Conservation (phyloP, 768 basidiomycete genomes). For the Mycena crocata region DNA sequence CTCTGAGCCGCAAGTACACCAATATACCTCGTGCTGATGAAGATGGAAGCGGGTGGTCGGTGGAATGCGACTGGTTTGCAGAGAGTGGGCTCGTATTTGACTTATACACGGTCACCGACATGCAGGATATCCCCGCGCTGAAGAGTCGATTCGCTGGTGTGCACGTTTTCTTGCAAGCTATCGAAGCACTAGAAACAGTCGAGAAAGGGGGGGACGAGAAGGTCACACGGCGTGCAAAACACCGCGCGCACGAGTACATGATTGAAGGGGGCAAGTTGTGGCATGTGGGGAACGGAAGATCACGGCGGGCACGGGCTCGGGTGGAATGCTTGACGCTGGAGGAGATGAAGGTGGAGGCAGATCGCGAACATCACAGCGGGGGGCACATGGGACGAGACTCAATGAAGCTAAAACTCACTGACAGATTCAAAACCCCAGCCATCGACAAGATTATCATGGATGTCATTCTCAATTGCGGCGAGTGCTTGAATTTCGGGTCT, state of each 20-base stretch:
- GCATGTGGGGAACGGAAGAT: neutral
- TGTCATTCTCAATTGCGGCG: constrained; percentile 37
- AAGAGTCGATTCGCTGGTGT: constrained; percentile 22
- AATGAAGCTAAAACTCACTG: constrained; percentile 33
- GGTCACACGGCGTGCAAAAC: constrained; percentile 9
- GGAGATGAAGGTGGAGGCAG: neutral
- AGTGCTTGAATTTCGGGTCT: constrained; percentile 41
- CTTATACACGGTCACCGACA: constrained; percentile 1
- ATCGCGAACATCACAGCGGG: constrained; percentile 10
- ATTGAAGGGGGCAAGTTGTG: constrained; percentile 24
- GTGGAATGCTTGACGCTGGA: constrained; percentile 8
- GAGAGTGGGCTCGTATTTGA: constrained; percentile 25
- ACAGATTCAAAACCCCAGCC: constrained; percentile 28
- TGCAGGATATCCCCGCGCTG: neutral
- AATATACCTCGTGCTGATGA: neutral
- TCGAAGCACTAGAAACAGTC: constrained; percentile 12
- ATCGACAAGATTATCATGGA: constrained; percentile 34
- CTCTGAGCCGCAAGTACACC: constrained; percentile 32
- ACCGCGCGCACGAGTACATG: constrained; percentile 10
- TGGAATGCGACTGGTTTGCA: constrained; percentile 40
- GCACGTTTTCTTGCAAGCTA: constrained; percentile 9
- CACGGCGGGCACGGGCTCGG: constrained; percentile 5
- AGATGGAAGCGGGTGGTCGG: constrained; percentile 31
- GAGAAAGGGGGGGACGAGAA: constrained; percentile 22
- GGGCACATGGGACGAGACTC: constrained; percentile 40